These are phyloP conservation scores for Cyclotella atomus DNA, from an alignment of 108 stramenopile genomes.

Conservation along the genomic window DNA sequence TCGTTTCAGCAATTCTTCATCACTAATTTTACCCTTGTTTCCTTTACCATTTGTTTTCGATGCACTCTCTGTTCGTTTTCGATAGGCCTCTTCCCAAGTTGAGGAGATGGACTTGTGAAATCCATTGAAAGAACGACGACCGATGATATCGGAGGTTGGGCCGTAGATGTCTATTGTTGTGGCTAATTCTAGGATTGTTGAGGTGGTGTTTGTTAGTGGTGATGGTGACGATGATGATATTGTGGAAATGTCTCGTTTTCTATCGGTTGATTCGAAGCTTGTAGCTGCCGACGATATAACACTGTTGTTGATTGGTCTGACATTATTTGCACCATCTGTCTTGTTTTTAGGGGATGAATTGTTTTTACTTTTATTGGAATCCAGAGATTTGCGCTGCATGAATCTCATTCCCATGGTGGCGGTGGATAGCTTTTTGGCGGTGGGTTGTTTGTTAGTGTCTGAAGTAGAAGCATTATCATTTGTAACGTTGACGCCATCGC, in stretches of 20 bases:
- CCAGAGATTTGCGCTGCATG: conserved; percentile 70
- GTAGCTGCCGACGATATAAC: no score
- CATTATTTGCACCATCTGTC: no score
- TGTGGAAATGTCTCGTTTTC: conserved; percentile 1
- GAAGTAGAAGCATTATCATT: no score
- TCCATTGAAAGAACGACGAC: conserved; percentile 75
- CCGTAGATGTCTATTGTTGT: conserved; percentile 78
- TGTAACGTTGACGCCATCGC: conserved; percentile 1
- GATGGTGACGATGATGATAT: neutral
- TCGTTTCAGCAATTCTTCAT: conserved; percentile 73
- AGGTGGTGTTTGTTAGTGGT: neutral
- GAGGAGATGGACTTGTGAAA: conserved; percentile 59
- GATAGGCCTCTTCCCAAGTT: conserved; percentile 64
- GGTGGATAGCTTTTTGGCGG: conserved; percentile 67
- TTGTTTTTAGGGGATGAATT: no score
- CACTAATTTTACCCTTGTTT: conserved; percentile 53
- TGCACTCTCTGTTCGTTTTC: conserved; percentile 20
- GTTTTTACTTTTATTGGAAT: conserved; percentile 5
- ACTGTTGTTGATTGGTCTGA: no score
- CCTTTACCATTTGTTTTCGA: conserved; percentile 38
- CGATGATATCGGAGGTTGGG: conserved; percentile 60
- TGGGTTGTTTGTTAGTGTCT: neutral
- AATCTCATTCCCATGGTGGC: conserved; percentile 90
- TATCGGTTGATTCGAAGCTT: neutral
- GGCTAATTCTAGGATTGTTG: conserved; percentile 27